Conservation (phyloP, 306 rosid species). For the Malus fusca region DNA sequence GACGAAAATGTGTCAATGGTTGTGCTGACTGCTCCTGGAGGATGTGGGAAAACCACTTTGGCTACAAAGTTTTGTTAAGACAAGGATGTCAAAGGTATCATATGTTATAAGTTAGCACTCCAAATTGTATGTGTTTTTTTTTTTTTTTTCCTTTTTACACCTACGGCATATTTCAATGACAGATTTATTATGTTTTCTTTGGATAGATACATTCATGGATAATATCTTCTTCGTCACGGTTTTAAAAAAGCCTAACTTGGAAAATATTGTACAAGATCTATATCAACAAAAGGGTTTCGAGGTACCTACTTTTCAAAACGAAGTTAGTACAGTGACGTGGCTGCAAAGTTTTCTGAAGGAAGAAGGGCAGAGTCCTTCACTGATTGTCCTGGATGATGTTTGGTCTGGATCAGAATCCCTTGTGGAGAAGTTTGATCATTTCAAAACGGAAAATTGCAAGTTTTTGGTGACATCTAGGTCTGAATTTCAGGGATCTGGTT, state of each 20-base stretch:
- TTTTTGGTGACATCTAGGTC: slow-evolving; percentile 7
- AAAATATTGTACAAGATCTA: slow-evolving; percentile 20
- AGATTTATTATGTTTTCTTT: slow-evolving; percentile 5
- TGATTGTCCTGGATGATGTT: slow-evolving; percentile 22
- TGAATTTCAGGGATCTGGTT: background rate
- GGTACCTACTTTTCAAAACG: slow-evolving; percentile 25
- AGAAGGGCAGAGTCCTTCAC: slow-evolving; percentile 15
- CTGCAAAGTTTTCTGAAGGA: slow-evolving; percentile 19
- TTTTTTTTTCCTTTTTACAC: background rate
- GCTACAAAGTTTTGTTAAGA: slow-evolving; percentile 41
- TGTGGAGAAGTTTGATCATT: slow-evolving; percentile 35
- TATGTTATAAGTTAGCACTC: background rate
- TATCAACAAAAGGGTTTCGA: slow-evolving; percentile 11
- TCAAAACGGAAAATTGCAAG: background rate
- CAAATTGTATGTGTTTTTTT: background rate
- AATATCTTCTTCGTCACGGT: slow-evolving; percentile 44
- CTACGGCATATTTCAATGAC: background rate
- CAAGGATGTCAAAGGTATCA: slow-evolving; percentile 34
- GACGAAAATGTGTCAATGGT: slow-evolving; percentile 15
- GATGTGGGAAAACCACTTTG: slow-evolving; percentile 49
- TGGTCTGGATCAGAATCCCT: slow-evolving; percentile 35
- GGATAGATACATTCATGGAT: slow-evolving; percentile 32
- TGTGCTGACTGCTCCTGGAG: slow-evolving; percentile 39
- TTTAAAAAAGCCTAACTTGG: slow-evolving; percentile 30
- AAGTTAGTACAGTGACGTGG: slow-evolving; percentile 13